Base-by-base conservation (phyloP, 2,329 filamentous ascomycete genomes). In the Chaetomium globosum region DNA sequence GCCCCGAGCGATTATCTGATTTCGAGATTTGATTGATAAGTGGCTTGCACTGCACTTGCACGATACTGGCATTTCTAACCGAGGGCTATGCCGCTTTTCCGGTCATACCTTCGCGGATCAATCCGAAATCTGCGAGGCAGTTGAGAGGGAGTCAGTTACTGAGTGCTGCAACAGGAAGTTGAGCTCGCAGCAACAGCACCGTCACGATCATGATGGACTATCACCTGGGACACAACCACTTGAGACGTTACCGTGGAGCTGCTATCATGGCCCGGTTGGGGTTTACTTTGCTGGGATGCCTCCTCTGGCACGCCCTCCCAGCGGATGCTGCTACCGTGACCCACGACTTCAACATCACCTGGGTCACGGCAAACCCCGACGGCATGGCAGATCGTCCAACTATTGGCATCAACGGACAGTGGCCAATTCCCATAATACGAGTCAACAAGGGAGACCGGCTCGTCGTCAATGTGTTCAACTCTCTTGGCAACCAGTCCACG, bases 341-440 rank as follows among this genome's bases (percentile, higher is more conserved):
- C 4, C 85, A 89, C 72, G 81, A 91, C 74, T 92, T 89, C 78
- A 86, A 88, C 71, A 81, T 92, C 68, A 85, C 83, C 65, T 93
- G 90, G 90, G 86, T 91, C 12, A 83, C 78, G 51, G 85, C 88
- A 39, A 89, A 90, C 71, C 91, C 91, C 0, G 91, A 94, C 77
- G 88, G 87, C 26, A 79, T 82, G 8, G 82, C 83, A 65, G 80
- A 84, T 48, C 83, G 90, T 36, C 82, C 86, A n/a, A 84, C 85
- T 3, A 91, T 94, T 73, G 90, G 89, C 54, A 89, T 95, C 78
- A 94, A 95, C 72, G 85, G 85, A 4, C 75, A 88, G 77, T 92
- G 90, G 89, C 91, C 91, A 1, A 83, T 90, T 60, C 91, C 91
- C 0, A 76, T 78, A 30, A 87, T 92, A 64, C 81, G 84, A 59